Percentiles rank a stretch among this genome's conserved stretches.
phyloP scores from a whole-genome alignment of 495 filamentous ascomycete species.

The Pyrenopolyporus hunteri region DNA sequence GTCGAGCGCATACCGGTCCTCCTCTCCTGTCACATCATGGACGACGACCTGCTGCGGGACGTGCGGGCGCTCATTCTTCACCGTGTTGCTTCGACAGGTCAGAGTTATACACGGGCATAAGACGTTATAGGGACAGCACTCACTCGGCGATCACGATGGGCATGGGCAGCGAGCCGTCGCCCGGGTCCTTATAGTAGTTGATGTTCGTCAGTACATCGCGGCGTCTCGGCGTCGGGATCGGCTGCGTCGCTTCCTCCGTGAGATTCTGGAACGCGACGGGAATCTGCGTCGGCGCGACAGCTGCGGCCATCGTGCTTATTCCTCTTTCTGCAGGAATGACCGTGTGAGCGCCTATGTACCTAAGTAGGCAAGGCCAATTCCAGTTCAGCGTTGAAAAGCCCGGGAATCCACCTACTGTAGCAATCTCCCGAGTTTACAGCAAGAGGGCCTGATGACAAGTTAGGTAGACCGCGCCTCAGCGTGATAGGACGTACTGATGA shows the following conservation, averaged over 20 bases:
- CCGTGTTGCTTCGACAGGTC: slow-evolving; percentile 31
- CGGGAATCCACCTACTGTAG: background rate
- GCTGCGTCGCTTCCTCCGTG: background rate
- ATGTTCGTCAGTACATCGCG: slow-evolving; percentile 59
- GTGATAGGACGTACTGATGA: too few species aligned
- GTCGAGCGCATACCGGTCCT: slow-evolving; percentile 46
- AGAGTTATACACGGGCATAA: background rate
- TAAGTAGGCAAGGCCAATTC: background rate
- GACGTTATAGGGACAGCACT: background rate
- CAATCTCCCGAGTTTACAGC: too few species aligned
- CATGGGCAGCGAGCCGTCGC: slow-evolving; percentile 62
- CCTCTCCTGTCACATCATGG: slow-evolving; percentile 47
- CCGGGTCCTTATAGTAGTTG: slow-evolving; percentile 66
- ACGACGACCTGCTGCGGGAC: slow-evolving; percentile 48
- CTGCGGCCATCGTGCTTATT: slow-evolving; percentile 13
- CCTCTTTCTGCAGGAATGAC: background rate
- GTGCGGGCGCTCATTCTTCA: slow-evolving; percentile 57
- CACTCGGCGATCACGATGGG: slow-evolving; percentile 57
- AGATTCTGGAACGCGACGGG: background rate
- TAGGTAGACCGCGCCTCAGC: too few species aligned
- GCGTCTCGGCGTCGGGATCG: slow-evolving; percentile 1
- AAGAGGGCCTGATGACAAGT: too few species aligned
- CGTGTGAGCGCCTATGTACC: too few species aligned
- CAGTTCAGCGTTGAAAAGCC: background rate
- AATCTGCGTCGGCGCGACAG: slow-evolving; percentile 1